Conservation (phyloP, 495 filamentous ascomycete species). For the Neohortaea acidophila region DNA sequence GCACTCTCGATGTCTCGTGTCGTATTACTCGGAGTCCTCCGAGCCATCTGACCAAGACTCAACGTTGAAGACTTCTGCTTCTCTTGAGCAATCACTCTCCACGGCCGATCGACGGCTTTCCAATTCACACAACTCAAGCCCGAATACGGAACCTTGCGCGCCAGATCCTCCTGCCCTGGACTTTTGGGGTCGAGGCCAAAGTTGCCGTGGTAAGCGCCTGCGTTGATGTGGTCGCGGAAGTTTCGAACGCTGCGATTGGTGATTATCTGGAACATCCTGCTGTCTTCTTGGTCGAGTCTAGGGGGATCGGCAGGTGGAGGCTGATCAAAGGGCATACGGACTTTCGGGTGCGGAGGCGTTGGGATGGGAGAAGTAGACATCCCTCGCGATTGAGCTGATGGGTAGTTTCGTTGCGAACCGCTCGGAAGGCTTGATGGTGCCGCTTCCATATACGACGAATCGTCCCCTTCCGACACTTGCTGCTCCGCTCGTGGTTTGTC, state of each 20-base stretch:
- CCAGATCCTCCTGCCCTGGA: slow-evolving; percentile 22
- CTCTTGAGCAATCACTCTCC: slow-evolving; percentile 16
- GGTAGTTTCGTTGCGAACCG: neutral
- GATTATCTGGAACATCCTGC: slow-evolving; percentile 22
- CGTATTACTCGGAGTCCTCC: too few species aligned
- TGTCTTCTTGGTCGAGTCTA: neutral
- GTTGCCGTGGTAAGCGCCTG: slow-evolving; percentile 25
- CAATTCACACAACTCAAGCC: slow-evolving; percentile 25
- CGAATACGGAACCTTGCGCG: slow-evolving; percentile 17
- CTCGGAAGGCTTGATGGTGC: neutral
- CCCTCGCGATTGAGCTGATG: neutral
- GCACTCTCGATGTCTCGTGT: too few species aligned
- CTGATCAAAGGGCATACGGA: slow-evolving; percentile 1
- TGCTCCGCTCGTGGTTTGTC: neutral
- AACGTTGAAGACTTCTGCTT: too few species aligned
- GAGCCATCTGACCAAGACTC: too few species aligned
- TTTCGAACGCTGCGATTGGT: slow-evolving; percentile 22
- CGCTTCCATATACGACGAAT: neutral
- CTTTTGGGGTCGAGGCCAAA: slow-evolving; percentile 20
- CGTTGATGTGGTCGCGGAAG: slow-evolving; percentile 26
- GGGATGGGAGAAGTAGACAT: neutral
- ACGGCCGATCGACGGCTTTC: slow-evolving; percentile 15
- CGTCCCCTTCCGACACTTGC: neutral
- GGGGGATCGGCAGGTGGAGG: slow-evolving; percentile 1
- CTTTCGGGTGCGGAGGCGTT: neutral